Evolutionary conservation across 164 flowering plant genomes (phyloP).

Genomic region (Aristolochia fimbriata): DNA sequence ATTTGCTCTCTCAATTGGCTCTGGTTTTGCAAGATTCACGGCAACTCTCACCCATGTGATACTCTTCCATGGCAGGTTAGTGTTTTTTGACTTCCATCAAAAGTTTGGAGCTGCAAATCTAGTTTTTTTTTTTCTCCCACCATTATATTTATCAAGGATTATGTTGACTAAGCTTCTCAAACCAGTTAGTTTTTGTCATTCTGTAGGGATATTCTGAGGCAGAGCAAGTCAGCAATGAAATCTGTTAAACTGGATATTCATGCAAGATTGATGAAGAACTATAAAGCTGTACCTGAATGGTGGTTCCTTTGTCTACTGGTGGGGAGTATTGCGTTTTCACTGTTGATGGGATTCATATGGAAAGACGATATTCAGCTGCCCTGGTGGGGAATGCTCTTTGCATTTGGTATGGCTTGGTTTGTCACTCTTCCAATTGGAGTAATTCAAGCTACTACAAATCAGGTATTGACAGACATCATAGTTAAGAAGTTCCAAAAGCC

Average conservation of each 20-base stretch:
- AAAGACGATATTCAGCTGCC: conserved; percentile 68
- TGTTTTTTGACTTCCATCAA: not conserved
- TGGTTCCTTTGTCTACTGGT: conserved; percentile 54
- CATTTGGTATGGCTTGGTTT: conserved; percentile 64
- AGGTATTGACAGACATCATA: conserved; percentile 30
- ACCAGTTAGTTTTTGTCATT: not conserved
- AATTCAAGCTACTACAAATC: conserved; percentile 96
- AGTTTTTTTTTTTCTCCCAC: no score
- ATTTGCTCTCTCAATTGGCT: conserved; percentile 84
- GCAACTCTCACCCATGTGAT: conserved; percentile 88
- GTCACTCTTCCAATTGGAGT: conserved; percentile 93
- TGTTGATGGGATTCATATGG: conserved; percentile 66
- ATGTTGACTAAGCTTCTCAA: not conserved
- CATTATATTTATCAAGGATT: no score
- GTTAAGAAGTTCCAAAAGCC: not conserved
- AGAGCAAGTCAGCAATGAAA: conserved; percentile 62
- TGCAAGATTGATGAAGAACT: conserved; percentile 35
- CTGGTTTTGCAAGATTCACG: conserved; percentile 82
- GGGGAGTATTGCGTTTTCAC: conserved; percentile 52
- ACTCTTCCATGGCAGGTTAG: conserved; percentile 76
- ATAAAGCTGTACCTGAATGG: conserved; percentile 64
- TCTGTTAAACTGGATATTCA: conserved; percentile 62
- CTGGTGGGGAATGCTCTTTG: conserved; percentile 94
- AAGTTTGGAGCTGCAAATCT: not conserved
- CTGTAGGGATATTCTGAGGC: conserved; percentile 64